Conservation (phyloP, 768 basidiomycete species). For the Coprinellus micaceus region DNA sequence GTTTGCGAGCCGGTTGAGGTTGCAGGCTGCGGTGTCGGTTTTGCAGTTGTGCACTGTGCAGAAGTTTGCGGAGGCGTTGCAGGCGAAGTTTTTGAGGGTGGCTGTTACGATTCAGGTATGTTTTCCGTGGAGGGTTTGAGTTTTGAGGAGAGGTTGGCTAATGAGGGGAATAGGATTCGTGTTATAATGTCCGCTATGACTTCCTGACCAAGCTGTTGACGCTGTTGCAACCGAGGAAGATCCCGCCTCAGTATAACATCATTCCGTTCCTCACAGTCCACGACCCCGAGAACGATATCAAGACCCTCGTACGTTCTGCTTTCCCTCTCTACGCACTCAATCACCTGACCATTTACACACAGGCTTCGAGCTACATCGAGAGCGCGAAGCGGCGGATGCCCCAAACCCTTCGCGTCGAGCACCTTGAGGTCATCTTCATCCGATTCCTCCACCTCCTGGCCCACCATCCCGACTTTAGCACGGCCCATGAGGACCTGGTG, state of each 20-base stretch:
- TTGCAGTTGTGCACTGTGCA: conserved; percentile 69
- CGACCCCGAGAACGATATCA: conserved; percentile 86
- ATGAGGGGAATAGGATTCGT: conserved; percentile 54
- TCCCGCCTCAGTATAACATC: conserved; percentile 72
- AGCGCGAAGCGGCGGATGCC: conserved; percentile 44
- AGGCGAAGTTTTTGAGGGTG: conserved; percentile 60
- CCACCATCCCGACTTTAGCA: conserved; percentile 90
- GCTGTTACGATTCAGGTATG: conserved; percentile 75
- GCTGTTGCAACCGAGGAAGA: conserved; percentile 59
- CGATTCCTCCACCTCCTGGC: conserved; percentile 84
- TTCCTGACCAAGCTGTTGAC: conserved; percentile 75
- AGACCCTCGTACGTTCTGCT: conserved; percentile 48
- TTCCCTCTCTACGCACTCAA: conserved; percentile 6
- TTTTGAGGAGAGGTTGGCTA: conserved; percentile 32
- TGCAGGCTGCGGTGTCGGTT: conserved; percentile 78
- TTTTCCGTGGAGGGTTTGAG: conserved; percentile 4
- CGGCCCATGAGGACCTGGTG: conserved; percentile 60
- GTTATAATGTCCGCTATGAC: conserved; percentile 75
- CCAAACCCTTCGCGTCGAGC: conserved; percentile 56
- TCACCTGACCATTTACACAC: no score
- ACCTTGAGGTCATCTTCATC: conserved; percentile 79
- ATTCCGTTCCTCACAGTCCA: conserved; percentile 86
- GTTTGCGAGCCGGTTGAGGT: conserved; percentile 72
- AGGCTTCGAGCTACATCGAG: conserved; percentile 59
- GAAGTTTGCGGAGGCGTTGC: conserved; percentile 53